Evolutionary conservation across 768 basidiomycete genomes (phyloP), one percentile per base, ranked within the genome.

Genomic region (Auricularia auricula-judae): DNA sequence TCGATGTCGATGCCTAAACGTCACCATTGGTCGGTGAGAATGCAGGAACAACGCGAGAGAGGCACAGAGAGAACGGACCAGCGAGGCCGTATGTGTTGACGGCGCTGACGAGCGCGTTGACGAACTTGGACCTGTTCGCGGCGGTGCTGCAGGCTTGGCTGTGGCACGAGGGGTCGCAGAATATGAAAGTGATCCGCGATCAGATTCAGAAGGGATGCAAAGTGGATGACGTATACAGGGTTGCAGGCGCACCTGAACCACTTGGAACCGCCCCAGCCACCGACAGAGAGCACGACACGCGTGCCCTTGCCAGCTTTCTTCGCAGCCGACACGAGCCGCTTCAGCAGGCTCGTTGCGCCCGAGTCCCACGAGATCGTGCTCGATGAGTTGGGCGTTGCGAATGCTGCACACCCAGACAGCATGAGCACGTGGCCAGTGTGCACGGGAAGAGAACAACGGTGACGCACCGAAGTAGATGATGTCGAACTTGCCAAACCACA

Each of bases 181-280:
- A 12, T 21, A 21, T 10, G 14, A 56, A 18, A 2, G 11, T 3
- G 43, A 44, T 44, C 43, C 18, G 10, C 43, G 11, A 44, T 44
- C 43, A 10, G 10, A 56, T 16, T 10, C 54, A 21, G 14, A 56
- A 21, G 54, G 21, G n/a, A 12, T n/a, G 29, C n/a, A 21, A 29
- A 29, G 29, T 29, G 29, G 39, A 42, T 42, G 39, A 42, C 39
- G 39, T 42, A 42, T 14, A 7, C 7, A 42, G 8, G 12, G 8
- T 7, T 14, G 39, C 39, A 33, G 8, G 3, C 56, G 8, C 12
- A 59, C 56, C 56, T 59, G 29, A 59, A 59, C 23, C 33, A 86
- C 54, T 78, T 72, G 67, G 81, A 79, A 54, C 88, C 89, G 23
- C 81, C 83, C 89, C 88, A 90, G 1, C 88, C 88, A 68, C 82